Evolutionary conservation across 306 rosid genomes (phyloP).

Genomic region (Mimosa bimucronata): DNA sequence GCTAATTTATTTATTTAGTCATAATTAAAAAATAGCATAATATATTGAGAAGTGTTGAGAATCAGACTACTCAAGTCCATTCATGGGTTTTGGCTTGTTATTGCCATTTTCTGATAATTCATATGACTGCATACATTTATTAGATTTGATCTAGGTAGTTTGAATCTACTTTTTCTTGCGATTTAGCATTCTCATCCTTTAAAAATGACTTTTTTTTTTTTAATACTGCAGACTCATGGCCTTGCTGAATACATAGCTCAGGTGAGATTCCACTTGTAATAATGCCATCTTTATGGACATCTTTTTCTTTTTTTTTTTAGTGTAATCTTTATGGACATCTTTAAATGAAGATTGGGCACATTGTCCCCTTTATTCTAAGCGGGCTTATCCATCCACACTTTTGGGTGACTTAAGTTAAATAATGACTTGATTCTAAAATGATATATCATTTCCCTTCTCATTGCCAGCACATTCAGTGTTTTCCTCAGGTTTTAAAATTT

Average conservation of each 20-base stretch:
- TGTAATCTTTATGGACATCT: too few relatives aligned
- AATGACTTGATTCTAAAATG: constrained; percentile 15
- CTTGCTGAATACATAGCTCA: constrained; percentile 98
- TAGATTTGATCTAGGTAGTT: constrained; percentile 1
- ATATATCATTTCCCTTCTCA: constrained; percentile 5
- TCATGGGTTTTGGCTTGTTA: constrained; percentile 28
- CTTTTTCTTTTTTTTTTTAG: too few relatives aligned
- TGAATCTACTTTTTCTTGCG: constrained; percentile 10
- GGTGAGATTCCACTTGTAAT: constrained; percentile 62
- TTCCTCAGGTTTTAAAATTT: constrained; percentile 30
- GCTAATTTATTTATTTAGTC: neutral
- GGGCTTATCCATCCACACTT: neutral
- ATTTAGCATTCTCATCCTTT: constrained; percentile 1
- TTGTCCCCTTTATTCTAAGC: constrained; percentile 26
- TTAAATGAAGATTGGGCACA: constrained; percentile 14
- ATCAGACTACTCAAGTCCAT: constrained; percentile 29
- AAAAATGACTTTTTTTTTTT: constrained; percentile 42
- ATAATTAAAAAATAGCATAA: constrained; percentile 15
- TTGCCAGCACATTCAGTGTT: constrained; percentile 22
- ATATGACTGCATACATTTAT: constrained; percentile 1
- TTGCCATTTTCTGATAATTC: neutral
- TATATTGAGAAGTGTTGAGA: constrained; percentile 26
- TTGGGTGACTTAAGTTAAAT: constrained; percentile 28
- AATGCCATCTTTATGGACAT: constrained; percentile 19
- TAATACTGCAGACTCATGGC: constrained; percentile 78